Evolutionary conservation across 2,329 filamentous ascomycete species (phyloP).

Genomic region (Apiospora sp.): DNA sequence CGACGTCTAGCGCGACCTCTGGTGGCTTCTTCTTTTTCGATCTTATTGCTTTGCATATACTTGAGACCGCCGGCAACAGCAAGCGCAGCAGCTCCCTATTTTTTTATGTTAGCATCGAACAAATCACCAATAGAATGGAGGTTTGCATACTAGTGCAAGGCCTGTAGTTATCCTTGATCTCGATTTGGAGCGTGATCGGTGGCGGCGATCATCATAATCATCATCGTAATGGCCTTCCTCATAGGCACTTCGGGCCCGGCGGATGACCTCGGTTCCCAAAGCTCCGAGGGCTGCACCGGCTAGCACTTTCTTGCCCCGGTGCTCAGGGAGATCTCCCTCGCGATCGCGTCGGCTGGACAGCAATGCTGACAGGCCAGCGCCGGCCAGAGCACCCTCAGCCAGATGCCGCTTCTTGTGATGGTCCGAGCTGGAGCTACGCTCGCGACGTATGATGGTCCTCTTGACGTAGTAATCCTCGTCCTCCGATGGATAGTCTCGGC

Average conservation of each 20-base stretch:
- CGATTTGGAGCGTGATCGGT: slow-evolving; percentile 47
- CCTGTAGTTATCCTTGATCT: slow-evolving; percentile 63
- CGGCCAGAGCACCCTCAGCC: slow-evolving; percentile 70
- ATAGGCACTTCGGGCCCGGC: slow-evolving; percentile 68
- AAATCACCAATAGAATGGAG: background rate
- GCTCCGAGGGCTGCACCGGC: slow-evolving; percentile 70
- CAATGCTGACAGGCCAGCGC: slow-evolving; percentile 68
- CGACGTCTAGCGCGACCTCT: slow-evolving; percentile 64
- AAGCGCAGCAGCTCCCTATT: slow-evolving; percentile 61
- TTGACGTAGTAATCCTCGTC: slow-evolving; percentile 57
- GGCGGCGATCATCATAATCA: slow-evolving; percentile 45
- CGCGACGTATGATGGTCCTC: slow-evolving; percentile 56
- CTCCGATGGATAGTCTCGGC: slow-evolving; percentile 49
- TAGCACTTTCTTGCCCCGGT: slow-evolving; percentile 65
- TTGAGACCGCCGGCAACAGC: slow-evolving; percentile 72
- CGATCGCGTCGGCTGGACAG: slow-evolving; percentile 62
- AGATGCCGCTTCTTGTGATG: slow-evolving; percentile 65
- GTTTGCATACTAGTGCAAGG: slow-evolving; percentile 60
- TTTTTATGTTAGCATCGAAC: background rate
- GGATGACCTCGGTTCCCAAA: slow-evolving; percentile 67
- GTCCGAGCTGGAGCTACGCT: slow-evolving; percentile 58
- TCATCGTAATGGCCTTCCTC: slow-evolving; percentile 57
- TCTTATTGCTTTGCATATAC: slow-evolving; percentile 67
- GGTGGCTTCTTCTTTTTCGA: slow-evolving; percentile 64
- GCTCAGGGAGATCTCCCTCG: slow-evolving; percentile 57